These are phyloP conservation scores for Podaxis rugospora DNA, from an alignment of 768 basidiomycete species.

Conservation along the genomic window DNA sequence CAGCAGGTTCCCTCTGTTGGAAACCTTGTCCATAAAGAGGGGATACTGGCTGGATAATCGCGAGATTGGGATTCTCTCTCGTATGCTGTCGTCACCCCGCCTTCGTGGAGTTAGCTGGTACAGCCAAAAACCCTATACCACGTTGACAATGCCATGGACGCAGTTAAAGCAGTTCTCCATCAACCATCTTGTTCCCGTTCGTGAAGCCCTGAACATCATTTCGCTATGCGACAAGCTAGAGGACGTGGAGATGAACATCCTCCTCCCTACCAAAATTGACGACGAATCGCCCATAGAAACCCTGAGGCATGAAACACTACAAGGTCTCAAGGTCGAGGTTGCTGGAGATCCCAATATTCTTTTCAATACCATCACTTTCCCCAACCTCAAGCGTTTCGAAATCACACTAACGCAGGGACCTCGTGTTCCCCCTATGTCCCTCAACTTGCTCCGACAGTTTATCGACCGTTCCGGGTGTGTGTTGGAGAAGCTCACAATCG, in stretches of 20 bases:
- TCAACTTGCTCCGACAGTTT: slow-evolving; percentile 1
- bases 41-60: slow-evolving; percentile 17
- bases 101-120: slow-evolving; percentile 21
- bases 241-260: slow-evolving; percentile 11
- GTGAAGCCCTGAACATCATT: slow-evolving; percentile 19
- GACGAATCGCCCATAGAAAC: slow-evolving; percentile 10
- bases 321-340: slow-evolving; percentile 16
- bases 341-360: slow-evolving; percentile 19
- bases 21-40: slow-evolving; percentile 21
- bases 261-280: slow-evolving; percentile 6
- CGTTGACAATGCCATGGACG: slow-evolving; percentile 21
- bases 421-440: slow-evolving; percentile 10
- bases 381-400: slow-evolving; percentile 18
- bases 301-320: slow-evolving; percentile 16
- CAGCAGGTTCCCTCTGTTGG: slow-evolving; percentile 18
- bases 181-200: slow-evolving; percentile 17
- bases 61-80: slow-evolving; percentile 15
- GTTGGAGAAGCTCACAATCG: slow-evolving; percentile 7
- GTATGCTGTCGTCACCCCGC: slow-evolving; percentile 22
- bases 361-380: slow-evolving; percentile 21
- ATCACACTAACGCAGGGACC: slow-evolving; percentile 13
- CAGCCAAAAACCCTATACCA: slow-evolving; percentile 13
- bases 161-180: slow-evolving; percentile 22
- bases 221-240: slow-evolving; percentile 8
- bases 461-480: slow-evolving; percentile 10